Base-by-base conservation (phyloP, 1,284 basidiomycete species). In the Caloboletus firmus region DNA sequence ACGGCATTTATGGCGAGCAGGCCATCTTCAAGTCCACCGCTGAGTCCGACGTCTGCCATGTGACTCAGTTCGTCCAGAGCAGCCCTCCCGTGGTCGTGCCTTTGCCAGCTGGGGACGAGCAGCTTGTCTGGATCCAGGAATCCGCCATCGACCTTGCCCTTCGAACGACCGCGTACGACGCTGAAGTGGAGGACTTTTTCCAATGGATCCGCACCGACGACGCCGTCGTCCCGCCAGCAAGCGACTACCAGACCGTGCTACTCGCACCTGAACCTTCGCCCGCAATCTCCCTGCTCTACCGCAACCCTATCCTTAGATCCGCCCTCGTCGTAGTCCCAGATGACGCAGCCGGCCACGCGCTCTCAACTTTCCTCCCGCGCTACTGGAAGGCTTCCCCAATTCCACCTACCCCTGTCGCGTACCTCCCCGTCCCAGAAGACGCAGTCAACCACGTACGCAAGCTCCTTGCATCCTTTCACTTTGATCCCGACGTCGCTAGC, bases 111-210 rank as follows among this genome's bases (percentile, higher is more conserved):
- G 56, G 18, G 58, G 59, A 42, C 59, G 67, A 45, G 18, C 76
- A 79, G 57, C 77, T 88, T 31, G 78, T 85, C 8, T 88, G 85
- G 85, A 59, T 88, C 10, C 79, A 85, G 57, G 76, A 82, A 54
- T 70, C 76, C 36, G 74, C 76, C 5, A 65, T 85, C 35, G 84
- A 86, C 39, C 55, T 63, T 12, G 57, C 69, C 22, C 62, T 82
- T 36, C 64, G 74, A 55, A 63, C 66, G 17, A 45, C 62, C 22
- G 60, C 65, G 28, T 59, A 63, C 37, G 52, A 58, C n/a, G 53
- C 59, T 34, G 65, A 72, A 42, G 68, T 79, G 22, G 64, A 70
- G 34, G 57, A 56, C n/a, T 74, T 76, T 60, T 56, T 71, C 39
- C 56, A 59, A 12, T 62, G 65, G 60, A 59, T 68, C 51, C 55